Evolutionary conservation across 148 eudicot genomes (phyloP).

Genomic region (Talinum fruticosum): DNA sequence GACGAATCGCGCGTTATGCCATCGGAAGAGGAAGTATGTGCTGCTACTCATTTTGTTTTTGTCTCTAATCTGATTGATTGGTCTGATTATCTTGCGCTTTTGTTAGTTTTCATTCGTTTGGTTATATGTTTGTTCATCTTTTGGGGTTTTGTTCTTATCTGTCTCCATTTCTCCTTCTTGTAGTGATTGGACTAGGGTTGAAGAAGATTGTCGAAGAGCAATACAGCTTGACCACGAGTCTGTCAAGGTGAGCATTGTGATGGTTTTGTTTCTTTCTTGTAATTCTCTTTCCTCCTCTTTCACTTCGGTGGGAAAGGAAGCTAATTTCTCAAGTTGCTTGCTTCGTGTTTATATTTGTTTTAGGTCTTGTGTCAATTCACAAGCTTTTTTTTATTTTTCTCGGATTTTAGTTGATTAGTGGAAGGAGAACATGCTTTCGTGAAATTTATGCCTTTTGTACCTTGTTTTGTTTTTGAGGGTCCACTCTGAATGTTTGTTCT

Average conservation of each 20-base stretch:
- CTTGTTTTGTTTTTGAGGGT: no score
- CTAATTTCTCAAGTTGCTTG: background rate
- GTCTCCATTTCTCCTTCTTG: conserved; percentile 3
- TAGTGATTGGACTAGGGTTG: conserved; percentile 80
- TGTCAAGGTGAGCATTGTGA: conserved; percentile 53
- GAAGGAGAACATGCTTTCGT: background rate
- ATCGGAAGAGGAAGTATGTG: conserved; percentile 69
- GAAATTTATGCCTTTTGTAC: background rate
- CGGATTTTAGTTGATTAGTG: background rate
- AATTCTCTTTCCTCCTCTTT: background rate
- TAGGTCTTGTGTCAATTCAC: background rate
- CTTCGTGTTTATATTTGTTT: background rate
- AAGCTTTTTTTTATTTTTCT: background rate
- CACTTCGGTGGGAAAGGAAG: background rate
- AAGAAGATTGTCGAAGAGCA: conserved; percentile 81
- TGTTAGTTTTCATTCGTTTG: background rate
- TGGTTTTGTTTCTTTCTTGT: background rate
- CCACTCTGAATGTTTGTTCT: no score
- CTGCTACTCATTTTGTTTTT: background rate
- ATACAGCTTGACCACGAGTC: conserved; percentile 68
- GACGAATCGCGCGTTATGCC: conserved; percentile 90
- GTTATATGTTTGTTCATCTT: background rate
- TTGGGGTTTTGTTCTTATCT: background rate
- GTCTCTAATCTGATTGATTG: background rate
- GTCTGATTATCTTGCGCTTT: background rate